Conservation (phyloP, 352 stramenopile species). For the Globisporangium mamillatum region DNA sequence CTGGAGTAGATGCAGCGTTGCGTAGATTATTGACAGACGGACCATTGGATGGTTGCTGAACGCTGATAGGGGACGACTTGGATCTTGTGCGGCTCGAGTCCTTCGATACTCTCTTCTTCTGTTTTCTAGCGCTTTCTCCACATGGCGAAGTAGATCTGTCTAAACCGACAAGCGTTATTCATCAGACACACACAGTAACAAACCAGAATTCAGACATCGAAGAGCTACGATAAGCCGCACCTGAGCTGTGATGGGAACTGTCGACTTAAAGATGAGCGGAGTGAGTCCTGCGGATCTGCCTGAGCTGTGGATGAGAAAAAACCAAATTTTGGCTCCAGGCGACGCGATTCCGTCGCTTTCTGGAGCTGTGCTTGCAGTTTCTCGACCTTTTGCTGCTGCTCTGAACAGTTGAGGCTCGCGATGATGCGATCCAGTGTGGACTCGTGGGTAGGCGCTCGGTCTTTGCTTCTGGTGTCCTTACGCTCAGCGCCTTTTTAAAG, state of each 20-base stretch:
- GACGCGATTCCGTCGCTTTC: slow-evolving; percentile 25
- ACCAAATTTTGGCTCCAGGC: slow-evolving; percentile 28
- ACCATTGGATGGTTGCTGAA: not conserved
- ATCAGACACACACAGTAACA: not conserved
- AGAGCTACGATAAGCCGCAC: not conserved
- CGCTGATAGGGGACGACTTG: not conserved
- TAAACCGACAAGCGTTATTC: not conserved
- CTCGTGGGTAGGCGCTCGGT: not conserved
- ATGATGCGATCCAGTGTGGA: slow-evolving; percentile 13
- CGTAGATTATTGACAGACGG: not conserved
- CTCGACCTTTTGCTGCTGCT: slow-evolving; percentile 40
- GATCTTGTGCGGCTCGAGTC: not conserved
- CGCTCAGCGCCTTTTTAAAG: not conserved
- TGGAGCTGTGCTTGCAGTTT: slow-evolving; percentile 31
- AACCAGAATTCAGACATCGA: not conserved
- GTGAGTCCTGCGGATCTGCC: not conserved
- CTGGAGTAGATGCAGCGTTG: not conserved
- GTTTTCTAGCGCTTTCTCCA: not conserved
- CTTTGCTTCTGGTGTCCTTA: not conserved
- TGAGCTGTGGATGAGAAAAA: slow-evolving; percentile 5
- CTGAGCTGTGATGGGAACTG: not conserved
- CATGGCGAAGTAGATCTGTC: not conserved
- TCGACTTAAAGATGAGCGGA: not conserved
- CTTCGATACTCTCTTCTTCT: not conserved
- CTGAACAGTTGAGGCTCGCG: slow-evolving; percentile 16